A percentile compares a stretch with the other conserved stretches of the same genome.
Conservation (phyloP, 257 asterid species). For the Cynanchum wilfordii region DNA sequence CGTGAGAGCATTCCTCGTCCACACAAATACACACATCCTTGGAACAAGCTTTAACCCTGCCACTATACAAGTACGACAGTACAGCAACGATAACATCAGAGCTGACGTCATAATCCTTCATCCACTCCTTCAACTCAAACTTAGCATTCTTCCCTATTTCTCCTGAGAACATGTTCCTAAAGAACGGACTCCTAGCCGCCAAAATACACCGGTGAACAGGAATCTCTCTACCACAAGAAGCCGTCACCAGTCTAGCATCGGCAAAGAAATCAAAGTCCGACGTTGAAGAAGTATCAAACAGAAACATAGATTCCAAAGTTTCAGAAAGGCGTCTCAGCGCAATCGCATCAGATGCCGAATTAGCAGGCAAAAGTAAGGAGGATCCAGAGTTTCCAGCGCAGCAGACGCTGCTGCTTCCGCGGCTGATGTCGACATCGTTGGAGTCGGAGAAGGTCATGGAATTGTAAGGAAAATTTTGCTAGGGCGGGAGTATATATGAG, state of each 20-base stretch:
- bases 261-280: constrained; percentile 70
- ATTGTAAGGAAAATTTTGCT: background rate
- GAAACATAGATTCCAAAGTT: constrained; percentile 56
- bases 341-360: constrained; percentile 28
- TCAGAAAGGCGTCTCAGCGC: constrained; percentile 63
- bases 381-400: constrained; percentile 41
- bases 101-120: constrained; percentile 68
- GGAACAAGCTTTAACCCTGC: constrained; percentile 52
- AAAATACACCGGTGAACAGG: constrained; percentile 81
- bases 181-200: constrained; percentile 69
- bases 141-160: constrained; percentile 33
- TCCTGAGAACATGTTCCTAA: constrained; percentile 43
- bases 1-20: constrained; percentile 78
- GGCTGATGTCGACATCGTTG: constrained; percentile 43
- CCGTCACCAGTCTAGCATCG: constrained; percentile 55
- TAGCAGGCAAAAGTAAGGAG: constrained; percentile 14
- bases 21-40: constrained; percentile 66
- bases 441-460: constrained; percentile 46
- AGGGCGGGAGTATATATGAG: background rate
- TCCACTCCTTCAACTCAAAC: constrained; percentile 59
- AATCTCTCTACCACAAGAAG: constrained; percentile 55
- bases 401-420: constrained; percentile 67
- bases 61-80: constrained; percentile 67
- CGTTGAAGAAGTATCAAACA: constrained; percentile 35
- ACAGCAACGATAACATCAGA: constrained; percentile 64